A percentile compares a stretch with the other conserved stretches of the same genome.
Conservation (phyloP, 2,329 filamentous ascomycete genomes). For the Xylariaceae sp. region DNA sequence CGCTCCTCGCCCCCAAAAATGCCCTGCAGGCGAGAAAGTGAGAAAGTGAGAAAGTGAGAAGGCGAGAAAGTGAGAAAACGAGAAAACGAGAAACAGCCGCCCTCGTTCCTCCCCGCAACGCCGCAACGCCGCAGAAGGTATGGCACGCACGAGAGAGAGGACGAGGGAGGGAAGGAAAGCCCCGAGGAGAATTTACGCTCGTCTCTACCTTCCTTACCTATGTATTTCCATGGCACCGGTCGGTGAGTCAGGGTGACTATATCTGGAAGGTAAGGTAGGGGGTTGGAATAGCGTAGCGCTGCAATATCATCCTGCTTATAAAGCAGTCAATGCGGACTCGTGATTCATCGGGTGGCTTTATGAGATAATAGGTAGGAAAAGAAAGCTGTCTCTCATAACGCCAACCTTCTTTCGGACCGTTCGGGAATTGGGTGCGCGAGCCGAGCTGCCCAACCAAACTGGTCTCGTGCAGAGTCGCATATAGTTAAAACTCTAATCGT, state of each 20-base stretch:
- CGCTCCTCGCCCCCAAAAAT: too few species aligned
- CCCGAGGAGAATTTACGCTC: too few species aligned
- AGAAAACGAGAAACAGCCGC: too few species aligned
- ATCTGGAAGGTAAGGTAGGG: background rate
- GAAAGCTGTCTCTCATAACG: background rate
- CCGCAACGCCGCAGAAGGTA: too few species aligned
- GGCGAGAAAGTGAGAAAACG: too few species aligned
- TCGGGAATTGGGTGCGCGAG: constrained; percentile 12
- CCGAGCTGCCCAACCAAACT: background rate
- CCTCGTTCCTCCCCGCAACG: too few species aligned
- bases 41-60: too few species aligned
- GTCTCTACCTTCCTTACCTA: background rate
- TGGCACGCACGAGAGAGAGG: background rate
- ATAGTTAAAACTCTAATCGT: constrained; percentile 11
- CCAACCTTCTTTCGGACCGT: constrained; percentile 8
- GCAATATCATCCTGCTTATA: background rate
- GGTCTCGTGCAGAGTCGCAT: background rate
- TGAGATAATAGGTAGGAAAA: constrained; percentile 4
- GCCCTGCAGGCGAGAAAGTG: too few species aligned
- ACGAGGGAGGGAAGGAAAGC: background rate
- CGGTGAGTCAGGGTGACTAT: constrained; percentile 5
- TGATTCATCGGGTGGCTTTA: constrained; percentile 13
- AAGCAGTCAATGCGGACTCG: background rate
- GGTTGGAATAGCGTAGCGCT: background rate
- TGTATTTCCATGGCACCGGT: background rate